Percentiles rank a stretch among this genome's conserved stretches.
These are phyloP conservation scores for Chytriomyces sp. DNA, from an alignment of 192 early-diverging fungal genomes.

Conservation along the genomic window DNA sequence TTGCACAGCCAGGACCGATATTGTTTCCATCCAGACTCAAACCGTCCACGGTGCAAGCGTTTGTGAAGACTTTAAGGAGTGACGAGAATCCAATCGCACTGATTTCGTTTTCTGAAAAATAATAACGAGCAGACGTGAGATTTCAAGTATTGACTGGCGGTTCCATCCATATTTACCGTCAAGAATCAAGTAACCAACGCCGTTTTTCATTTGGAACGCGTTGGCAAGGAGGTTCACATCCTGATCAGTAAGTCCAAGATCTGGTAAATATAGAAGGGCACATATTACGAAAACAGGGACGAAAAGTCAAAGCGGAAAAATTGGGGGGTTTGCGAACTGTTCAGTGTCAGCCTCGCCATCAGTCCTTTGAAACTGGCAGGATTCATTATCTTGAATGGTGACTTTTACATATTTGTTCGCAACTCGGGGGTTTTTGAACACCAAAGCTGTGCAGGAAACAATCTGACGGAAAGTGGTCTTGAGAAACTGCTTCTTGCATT, in stretches of 20 bases:
- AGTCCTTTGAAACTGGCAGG: too few relatives aligned
- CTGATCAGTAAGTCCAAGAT: background rate
- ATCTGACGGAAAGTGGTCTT: too few relatives aligned
- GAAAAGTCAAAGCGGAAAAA: too few relatives aligned
- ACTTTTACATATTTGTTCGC: too few relatives aligned
- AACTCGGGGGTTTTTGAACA: too few relatives aligned
- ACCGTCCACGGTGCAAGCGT: background rate
- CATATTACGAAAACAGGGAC: background rate
- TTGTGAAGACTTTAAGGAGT: background rate
- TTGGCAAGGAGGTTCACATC: background rate
- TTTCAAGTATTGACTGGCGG: too few relatives aligned
- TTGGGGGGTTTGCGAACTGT: too few relatives aligned
- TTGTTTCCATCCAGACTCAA: background rate
- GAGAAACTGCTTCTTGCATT: too few relatives aligned
- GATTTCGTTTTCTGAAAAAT: background rate
- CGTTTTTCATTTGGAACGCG: background rate
- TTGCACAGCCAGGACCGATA: background rate
- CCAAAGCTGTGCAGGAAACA: too few relatives aligned
- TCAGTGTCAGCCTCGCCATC: background rate
- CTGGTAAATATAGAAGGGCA: background rate
- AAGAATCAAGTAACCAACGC: background rate
- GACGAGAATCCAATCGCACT: background rate
- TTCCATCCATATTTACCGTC: too few relatives aligned
- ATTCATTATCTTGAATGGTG: too few relatives aligned
- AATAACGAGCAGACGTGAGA: background rate